Evolutionary conservation across 139 green algal genomes (phyloP), one percentile per base, ranked within the genome.

Genomic region (Chlorella sp.): DNA sequence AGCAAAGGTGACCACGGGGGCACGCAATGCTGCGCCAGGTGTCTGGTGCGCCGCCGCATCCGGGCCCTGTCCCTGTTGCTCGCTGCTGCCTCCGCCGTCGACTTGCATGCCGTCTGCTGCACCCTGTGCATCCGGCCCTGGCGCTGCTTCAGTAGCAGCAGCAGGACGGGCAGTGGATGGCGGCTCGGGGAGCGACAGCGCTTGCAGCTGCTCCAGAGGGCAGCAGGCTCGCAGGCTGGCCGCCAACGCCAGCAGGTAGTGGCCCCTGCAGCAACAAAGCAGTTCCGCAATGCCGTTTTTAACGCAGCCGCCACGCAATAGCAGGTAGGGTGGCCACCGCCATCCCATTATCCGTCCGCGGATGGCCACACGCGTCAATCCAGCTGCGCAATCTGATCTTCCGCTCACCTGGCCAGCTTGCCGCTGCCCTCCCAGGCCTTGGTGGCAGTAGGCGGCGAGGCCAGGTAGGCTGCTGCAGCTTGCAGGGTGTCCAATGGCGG

Each of bases 401-500:
- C 30, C 13, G 28, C 76, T 25, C 36, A 82, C 76, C 60, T 71
- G 57, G 76, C 76, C 56, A 82, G 76, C 76, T 44, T 67, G 76
- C 56, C 76, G 17, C 41, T 62, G 47, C 76, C 76, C 17, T 72
- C 34, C 36, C 64, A 71, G 9, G 57, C 57, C 36, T 72, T 64
- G 75, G 32, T 81, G 20, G 26, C 25, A 2, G 32, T 25, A 23
- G 55, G 18, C 11, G 36, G 57, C 76, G 57, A 44, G 11, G 36
- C 15, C 41, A 82, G 56, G 60, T 60, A 82, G 26, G 76, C 38
- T 0, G 57, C 56, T 26, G 76, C 76, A 13, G 41, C 34, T 39
- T 82, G 76, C 36, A 82, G 60, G 36, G 71, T 56, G 12, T 82
- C 76, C 38, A 82, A 36, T 16, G 76, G 76, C 76, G 36, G n/a